Evolutionary conservation across 768 basidiomycete species (phyloP), one percentile per base, ranked within the genome.

Genomic region (Imleria badia): DNA sequence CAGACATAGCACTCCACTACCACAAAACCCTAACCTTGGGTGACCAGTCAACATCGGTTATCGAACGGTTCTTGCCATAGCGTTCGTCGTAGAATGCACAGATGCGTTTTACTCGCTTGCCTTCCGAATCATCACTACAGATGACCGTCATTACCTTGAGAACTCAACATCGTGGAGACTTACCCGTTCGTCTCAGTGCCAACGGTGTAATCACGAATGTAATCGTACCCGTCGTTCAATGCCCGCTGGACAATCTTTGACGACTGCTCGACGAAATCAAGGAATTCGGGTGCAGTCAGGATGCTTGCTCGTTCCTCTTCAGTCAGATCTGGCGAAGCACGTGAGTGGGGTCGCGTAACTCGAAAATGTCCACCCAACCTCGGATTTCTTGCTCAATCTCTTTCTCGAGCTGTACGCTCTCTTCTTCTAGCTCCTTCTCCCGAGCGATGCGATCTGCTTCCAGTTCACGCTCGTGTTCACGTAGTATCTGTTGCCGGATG

Each of bases 11-110:
- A 35, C 23, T 34, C 20, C 13, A 35, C 17, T 2, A 36, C 26
- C n/a, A 54, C 26, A 17, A 42, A 23, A 44, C 20, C 52, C 73
- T 49, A 58, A 92, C 96, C 78, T 98, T 98, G 3, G 92, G 92
- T 47, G 95, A 98, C 97, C 97, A 99, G 64, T 98, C 96, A 13
- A 98, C 78, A 61, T 93, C 94, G 1, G 97, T 99, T 56, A 99
- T 91, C 7, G 95, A 96, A 49, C 97, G 78, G 66, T 96, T 94
- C 72, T 90, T 92, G 7, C 89, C 89, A 73, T 91, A 90, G 44
- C 90, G 80, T 66, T 97, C 93, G 66, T 97, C 95, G 60, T 79
- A 87, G 75, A 98, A 98, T 43, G 89, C 87, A 64, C 96, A 98
- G n/a, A 96, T 78, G n/a, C 86, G 81, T 69, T 96, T 94, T 39